Evolutionary conservation across 495 filamentous ascomycete species (phyloP).

Genomic region (Penicillium pancosmium): DNA sequence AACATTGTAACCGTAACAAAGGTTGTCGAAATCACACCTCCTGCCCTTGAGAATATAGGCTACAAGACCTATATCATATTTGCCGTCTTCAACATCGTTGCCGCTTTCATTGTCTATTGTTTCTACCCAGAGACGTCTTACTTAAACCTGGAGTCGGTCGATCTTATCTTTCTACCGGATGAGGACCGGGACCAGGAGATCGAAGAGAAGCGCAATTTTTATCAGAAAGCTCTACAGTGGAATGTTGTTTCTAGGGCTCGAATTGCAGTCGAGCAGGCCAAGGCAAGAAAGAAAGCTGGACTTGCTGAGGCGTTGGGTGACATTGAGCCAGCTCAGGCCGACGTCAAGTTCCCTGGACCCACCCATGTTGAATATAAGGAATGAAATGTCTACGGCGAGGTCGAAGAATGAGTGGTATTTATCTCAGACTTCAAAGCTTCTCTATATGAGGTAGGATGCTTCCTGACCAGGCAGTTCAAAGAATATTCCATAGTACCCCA

Average conservation of each 20-base stretch:
- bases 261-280: constrained; percentile 22
- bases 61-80: constrained; percentile 41
- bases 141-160: constrained; percentile 21
- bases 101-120: constrained; percentile 41
- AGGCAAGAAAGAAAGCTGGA: constrained; percentile 16
- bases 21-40: constrained; percentile 26
- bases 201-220: constrained; percentile 17
- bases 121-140: constrained; percentile 43
- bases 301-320: constrained; percentile 11
- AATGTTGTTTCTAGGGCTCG: constrained; percentile 20
- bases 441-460: too few relatives aligned
- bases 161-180: constrained; percentile 17
- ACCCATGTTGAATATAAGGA: constrained; percentile 10
- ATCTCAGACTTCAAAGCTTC: background rate
- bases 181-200: constrained; percentile 13
- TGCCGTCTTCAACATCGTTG: constrained; percentile 35
- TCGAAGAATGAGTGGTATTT: background rate
- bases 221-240: constrained; percentile 20
- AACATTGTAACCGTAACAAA: background rate
- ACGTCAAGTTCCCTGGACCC: background rate
- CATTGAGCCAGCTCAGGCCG: constrained; percentile 7
- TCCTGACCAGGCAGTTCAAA: too few relatives aligned
- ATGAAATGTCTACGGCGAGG: background rate
- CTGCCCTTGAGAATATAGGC: constrained; percentile 29
- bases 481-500: too few relatives aligned